phyloP scores from a whole-genome alignment of 2,329 filamentous ascomycete species.

The Aspergillus niger region DNA sequence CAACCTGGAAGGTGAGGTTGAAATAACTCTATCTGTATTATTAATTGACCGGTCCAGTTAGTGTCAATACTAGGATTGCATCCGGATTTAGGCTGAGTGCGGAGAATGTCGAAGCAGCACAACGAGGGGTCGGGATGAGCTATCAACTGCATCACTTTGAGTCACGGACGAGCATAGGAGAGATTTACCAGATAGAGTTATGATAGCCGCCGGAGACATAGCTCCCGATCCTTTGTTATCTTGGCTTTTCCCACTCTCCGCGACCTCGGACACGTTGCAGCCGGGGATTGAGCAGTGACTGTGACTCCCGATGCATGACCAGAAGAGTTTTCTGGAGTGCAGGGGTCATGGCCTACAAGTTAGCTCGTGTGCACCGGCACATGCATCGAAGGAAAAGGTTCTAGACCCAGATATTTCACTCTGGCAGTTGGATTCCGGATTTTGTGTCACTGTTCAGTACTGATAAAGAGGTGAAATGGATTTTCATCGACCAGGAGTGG shows the following conservation, averaged over 20 bases:
- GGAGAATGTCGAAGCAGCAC: background rate
- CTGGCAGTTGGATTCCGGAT: too few species aligned
- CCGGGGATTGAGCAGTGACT: background rate
- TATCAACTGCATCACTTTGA: background rate
- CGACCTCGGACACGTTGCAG: background rate
- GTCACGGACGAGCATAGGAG: background rate
- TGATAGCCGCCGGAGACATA: background rate
- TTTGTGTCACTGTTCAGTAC: too few species aligned
- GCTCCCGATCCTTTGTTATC: background rate
- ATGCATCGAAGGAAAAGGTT: background rate
- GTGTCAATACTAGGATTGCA: background rate
- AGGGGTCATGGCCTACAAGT: background rate
- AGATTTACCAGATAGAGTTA: background rate
- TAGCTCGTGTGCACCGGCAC: background rate
- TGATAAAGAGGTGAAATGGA: too few species aligned
- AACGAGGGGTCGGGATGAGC: background rate
- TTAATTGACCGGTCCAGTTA: background rate
- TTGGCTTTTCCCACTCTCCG: background rate
- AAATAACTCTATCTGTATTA: background rate
- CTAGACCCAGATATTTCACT: too few species aligned
- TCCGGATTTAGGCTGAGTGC: background rate
- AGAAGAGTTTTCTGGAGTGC: background rate
- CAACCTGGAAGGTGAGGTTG: background rate
- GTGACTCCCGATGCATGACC: background rate
- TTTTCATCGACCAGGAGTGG: too few species aligned